These are phyloP conservation scores for Xerophyta viscosa DNA, from an alignment of 106 monocot species.

Conservation along the genomic window DNA sequence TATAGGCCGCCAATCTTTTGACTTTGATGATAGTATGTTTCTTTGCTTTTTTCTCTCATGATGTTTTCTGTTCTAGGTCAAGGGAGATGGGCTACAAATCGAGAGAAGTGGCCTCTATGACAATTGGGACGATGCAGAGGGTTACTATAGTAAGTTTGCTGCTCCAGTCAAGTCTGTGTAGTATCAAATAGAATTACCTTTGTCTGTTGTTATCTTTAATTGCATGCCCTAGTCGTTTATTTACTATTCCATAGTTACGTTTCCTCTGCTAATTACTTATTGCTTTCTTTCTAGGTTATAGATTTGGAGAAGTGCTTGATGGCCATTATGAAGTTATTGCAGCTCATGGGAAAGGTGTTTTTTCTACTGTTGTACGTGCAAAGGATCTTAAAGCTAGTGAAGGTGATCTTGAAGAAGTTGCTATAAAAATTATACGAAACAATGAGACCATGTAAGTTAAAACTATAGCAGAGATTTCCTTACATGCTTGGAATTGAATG, in stretches of 20 bases:
- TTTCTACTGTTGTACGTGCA: conserved; percentile 97
- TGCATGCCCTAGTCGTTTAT: too few relatives aligned
- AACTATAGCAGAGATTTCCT: not conserved
- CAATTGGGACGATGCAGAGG: conserved; percentile 99
- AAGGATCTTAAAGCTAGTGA: conserved; percentile 86
- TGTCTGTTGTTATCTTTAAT: not conserved
- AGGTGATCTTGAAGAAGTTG: conserved; percentile 83
- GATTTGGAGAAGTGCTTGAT: conserved; percentile 94
- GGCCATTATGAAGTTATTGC: conserved; percentile 93
- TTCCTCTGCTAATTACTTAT: too few relatives aligned
- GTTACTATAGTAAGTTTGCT: conserved; percentile 91
- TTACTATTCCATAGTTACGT: too few relatives aligned
- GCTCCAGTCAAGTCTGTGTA: too few relatives aligned
- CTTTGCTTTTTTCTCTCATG: not conserved
- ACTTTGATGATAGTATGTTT: too few relatives aligned
- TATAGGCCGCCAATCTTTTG: too few relatives aligned
- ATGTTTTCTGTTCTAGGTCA: conserved; percentile 42
- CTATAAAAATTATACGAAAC: conserved; percentile 98
- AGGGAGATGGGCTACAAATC: conserved; percentile 54
- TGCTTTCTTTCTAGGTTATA: conserved; percentile 34
- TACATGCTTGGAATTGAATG: not conserved
- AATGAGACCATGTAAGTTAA: conserved; percentile 85
- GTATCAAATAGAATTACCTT: not conserved
- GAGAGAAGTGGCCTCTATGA: conserved; percentile 77
- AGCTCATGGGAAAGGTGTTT: conserved; percentile 96